phyloP scores from a whole-genome alignment of 768 basidiomycete species.

The Mycena amicta region DNA sequence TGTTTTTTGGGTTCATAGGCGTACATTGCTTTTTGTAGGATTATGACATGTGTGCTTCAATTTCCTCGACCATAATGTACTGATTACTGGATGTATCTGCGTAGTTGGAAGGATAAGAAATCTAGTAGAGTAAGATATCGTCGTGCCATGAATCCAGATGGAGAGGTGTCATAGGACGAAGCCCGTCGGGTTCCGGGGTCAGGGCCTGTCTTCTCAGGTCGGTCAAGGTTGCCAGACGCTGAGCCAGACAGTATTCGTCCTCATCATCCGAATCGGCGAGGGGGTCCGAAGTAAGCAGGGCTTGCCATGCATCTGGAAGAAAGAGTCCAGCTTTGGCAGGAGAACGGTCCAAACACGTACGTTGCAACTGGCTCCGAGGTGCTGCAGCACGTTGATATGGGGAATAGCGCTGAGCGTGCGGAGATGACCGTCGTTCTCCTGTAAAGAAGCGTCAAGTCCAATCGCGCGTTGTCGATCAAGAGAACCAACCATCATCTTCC shows the following conservation, averaged over 20 bases:
- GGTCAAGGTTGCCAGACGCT: slow-evolving; percentile 62
- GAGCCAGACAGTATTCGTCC: slow-evolving; percentile 54
- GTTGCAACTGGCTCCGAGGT: slow-evolving; percentile 51
- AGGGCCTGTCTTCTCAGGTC: slow-evolving; percentile 58
- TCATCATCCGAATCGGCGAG: slow-evolving; percentile 78
- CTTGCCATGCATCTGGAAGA: slow-evolving; percentile 70
- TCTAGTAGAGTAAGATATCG: background rate
- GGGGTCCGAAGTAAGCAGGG: slow-evolving; percentile 63
- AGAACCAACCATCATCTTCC: slow-evolving; percentile 22
- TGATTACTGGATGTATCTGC: slow-evolving; percentile 15
- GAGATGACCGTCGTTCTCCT: background rate
- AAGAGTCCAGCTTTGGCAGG: background rate
- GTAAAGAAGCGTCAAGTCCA: no score
- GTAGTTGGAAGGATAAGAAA: background rate
- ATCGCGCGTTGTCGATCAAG: no score
- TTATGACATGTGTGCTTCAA: slow-evolving; percentile 22
- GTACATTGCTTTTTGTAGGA: slow-evolving; percentile 22
- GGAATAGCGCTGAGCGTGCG: background rate
- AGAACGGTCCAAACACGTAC: slow-evolving; percentile 36
- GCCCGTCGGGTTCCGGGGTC: slow-evolving; percentile 50
- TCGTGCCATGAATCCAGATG: background rate
- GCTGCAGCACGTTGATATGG: background rate
- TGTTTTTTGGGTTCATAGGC: slow-evolving; percentile 20
- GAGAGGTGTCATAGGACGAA: background rate
- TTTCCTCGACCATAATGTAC: slow-evolving; percentile 23